Evolutionary conservation across 768 basidiomycete species (phyloP), one percentile per base, ranked within the genome.

Genomic region (Auricularia auricula-judae): DNA sequence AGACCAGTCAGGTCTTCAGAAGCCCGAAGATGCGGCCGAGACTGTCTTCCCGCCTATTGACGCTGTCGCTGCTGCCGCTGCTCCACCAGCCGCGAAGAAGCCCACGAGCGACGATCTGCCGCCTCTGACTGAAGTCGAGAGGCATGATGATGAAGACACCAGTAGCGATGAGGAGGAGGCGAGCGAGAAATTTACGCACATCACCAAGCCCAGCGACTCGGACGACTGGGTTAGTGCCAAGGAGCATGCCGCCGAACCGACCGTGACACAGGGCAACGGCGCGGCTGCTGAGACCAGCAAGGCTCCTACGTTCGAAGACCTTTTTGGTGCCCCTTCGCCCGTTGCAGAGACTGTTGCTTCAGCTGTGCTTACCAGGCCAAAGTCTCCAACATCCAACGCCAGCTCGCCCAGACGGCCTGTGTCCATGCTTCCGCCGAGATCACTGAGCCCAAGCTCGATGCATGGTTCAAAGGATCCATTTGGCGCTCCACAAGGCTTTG

Each of bases 401-500:
- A 64, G 47, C 53, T 35, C 39, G 59, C 36, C 29, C 16, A 23
- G 21, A 35, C 11, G 47, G 35, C 62, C 34, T 21, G 36, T 33
- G 14, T 43, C 42, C 47, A 44, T 62, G 62, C 4, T 63, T 18
- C 35, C 29, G 34, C 33, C 23, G 8, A 18, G 29, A 56, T 58
- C 35, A n/a, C 36, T 23, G 64, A 47, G 16, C 23, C 29, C 60
- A 33, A 35, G 21, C 16, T 39, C 23, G 21, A 42, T 36, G 67
- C 67, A 21, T 69, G 56, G 29, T 33, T 5, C 81, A 36, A 81
- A 75, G 44, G 86, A 88, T 36, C 68, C 79, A 16, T 89, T 89
- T 68, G 75, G 79, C 61, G 88, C 86, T 0, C 86, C 87, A 35
- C 84, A 82, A 0, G 79, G 80, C 12, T 79, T 82, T 44, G 56